phyloP scores from a whole-genome alignment of 768 basidiomycete genomes.

The Boletus reticulatus region DNA sequence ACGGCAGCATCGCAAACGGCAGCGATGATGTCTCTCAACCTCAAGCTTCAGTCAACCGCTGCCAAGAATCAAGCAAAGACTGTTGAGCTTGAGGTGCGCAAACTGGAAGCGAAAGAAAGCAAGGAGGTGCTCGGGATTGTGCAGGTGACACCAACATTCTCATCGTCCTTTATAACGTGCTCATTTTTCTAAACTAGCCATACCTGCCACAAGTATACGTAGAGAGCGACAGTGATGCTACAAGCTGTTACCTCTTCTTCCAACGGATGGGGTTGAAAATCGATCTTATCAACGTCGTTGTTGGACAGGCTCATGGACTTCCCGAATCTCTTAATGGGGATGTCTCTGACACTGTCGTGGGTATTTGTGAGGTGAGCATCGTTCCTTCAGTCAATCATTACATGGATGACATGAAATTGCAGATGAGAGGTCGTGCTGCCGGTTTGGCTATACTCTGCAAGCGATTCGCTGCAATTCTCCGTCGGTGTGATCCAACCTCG shows the following conservation, averaged over 20 bases:
- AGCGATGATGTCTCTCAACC: constrained; percentile 90
- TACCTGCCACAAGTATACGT: constrained; percentile 91
- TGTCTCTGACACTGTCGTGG: constrained; percentile 86
- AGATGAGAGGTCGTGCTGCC: constrained; percentile 85
- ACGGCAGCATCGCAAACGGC: constrained; percentile 86
- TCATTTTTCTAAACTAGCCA: constrained; percentile 45
- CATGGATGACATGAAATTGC: background rate
- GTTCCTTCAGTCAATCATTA: background rate
- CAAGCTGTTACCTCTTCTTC: constrained; percentile 91
- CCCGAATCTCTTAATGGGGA: constrained; percentile 81
- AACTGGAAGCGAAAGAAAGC: constrained; percentile 80
- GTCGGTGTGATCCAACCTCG: constrained; percentile 75
- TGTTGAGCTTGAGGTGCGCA: constrained; percentile 86
- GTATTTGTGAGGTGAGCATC: constrained; percentile 80
- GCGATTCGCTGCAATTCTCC: constrained; percentile 83
- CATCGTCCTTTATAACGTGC: background rate
- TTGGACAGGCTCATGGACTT: constrained; percentile 79
- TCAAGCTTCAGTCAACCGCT: constrained; percentile 90
- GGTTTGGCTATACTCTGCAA: constrained; percentile 81
- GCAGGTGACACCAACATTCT: constrained; percentile 48
- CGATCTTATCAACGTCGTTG: constrained; percentile 79
- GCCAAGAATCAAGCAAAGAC: constrained; percentile 87
- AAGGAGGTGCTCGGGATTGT: constrained; percentile 79
- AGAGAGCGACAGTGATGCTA: constrained; percentile 86
- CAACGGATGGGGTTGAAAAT: constrained; percentile 83